Base-by-base conservation (phyloP, 345 rosid species). In the Hevea brasiliensis region DNA sequence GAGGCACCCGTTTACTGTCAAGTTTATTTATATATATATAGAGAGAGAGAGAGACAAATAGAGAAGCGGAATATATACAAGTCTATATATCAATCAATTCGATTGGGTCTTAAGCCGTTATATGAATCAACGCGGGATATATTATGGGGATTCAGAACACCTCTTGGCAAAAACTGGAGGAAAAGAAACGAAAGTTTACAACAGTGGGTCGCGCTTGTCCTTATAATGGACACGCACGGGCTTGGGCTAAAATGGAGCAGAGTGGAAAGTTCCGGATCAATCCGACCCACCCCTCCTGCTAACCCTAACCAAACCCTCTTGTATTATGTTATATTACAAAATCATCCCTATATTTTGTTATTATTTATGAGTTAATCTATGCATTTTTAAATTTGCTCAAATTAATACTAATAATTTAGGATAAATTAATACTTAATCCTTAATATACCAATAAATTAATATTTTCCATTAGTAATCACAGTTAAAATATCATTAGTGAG, bases 221-320 rank as follows among this genome's bases (percentile, higher is more conserved):
- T 40, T 37, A 57, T 68, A 41, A 9, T 1, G 4, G 6, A 20
- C 3, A 0, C 0, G 8, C 44, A 26, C 20, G 7, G 20, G 35
- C 66, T 7, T 58, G 53, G 5, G 64, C 0, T 3, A 3, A 65
- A 1, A 50, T 27, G 73, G 57, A 59, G 47, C 20, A 13, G 41
- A 55, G 24, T 55, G 7, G 76, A 72, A 60, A 45, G 29, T 59
- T 67, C 72, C 72, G 64, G 37, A 32, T 32, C 37, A 32, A 32
- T 32, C 37, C 37, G 37, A 32, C 37, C 37, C 37, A 4, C 37
- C 32, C 5, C n/a, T 24, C 13, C n/a, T n/a, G n/a, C 54, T 65
- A 77, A 77, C 72, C 76, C 76, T 77, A 72, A 40, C 68, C 44
- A 0, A 27, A 3, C 23, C 10, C 7, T 54, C 8, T 44, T 44